Base-by-base conservation (phyloP, 352 stramenopile species). In the Phytophthora europaea region DNA sequence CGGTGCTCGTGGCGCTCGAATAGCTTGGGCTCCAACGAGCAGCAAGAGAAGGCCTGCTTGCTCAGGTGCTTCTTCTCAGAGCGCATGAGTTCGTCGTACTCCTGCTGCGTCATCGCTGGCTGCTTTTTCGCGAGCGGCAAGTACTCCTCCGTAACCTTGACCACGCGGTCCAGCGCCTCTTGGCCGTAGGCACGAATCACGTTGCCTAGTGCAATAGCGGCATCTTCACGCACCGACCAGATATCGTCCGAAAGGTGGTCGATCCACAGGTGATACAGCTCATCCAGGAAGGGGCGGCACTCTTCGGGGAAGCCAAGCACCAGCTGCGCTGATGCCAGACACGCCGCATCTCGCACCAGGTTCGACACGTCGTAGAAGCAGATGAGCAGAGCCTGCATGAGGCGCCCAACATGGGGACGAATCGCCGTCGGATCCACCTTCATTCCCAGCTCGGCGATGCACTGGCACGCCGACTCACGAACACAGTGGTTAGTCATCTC, bases 301-400 rank as follows among this genome's bases (percentile, higher is more conserved):
- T 99, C 94, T 26, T 98, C 83, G 0, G 88, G 86, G 61, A 96
- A 97, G n/a, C 83, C 85, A 28, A 91, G 60, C 22, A 90, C 85
- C 34, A 98, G 90, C 65, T 97, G 85, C 0, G 88, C 91, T 12
- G 88, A 92, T 0, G 91, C 89, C 61, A 99, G 68, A 76, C 97
- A 99, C 22, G 97, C 97, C 22, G 97, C 95, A 67, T 99, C 97
- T 38, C 97, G 91, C n/a, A 99, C 97, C 8, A 98, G 91, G 80
- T 97, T 99, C 18, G 92, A 98, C 51, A 98, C 94, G 76, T 99
- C 97, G 70, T 98, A 95, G 77, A 99, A 98, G 71, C 96, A 99
- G 65, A 98, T 93, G 38, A 99, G 73, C 12, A 99, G 73, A 5
- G 96, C 94, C 65, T 98, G 74, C 36, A 98, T 80, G 8, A 98